Conservation (phyloP, 2,329 filamentous ascomycete genomes). For the Teratosphaeriaceae sp. region DNA sequence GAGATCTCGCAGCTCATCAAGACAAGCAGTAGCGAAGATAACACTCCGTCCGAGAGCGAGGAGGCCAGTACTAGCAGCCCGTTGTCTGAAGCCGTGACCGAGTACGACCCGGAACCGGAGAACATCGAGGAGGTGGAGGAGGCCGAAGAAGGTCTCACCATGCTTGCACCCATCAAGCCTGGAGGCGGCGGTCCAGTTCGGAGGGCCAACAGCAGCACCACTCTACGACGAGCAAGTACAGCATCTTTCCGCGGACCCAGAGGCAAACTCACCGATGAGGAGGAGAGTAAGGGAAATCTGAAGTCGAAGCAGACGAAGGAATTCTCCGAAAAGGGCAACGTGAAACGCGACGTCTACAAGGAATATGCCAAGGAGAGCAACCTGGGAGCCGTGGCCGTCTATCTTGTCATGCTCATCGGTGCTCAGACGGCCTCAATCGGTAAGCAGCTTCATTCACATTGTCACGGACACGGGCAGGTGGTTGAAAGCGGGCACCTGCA, state of each 20-base stretch:
- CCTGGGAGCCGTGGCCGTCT: conserved; percentile 72
- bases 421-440: conserved; percentile 78
- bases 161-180: conserved; percentile 67
- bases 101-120: conserved; percentile 43
- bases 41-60: conserved; percentile 15
- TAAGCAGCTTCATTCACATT: conserved; percentile 34
- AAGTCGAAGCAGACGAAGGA: conserved; percentile 85
- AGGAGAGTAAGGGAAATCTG: conserved; percentile 47
- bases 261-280: conserved; percentile 79
- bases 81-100: conserved; percentile 30
- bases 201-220: conserved; percentile 59
- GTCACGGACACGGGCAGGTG: no score
- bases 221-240: conserved; percentile 81
- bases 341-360: conserved; percentile 91
- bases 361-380: conserved; percentile 97
- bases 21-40: conserved; percentile 55
- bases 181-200: conserved; percentile 47
- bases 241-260: conserved; percentile 82
- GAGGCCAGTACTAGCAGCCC: conserved; percentile 13
- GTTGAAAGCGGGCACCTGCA: conserved; percentile 4
- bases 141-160: conserved; percentile 64
- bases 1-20: conserved; percentile 79
- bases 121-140: conserved; percentile 47
- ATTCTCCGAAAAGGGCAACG: conserved; percentile 87
- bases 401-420: conserved; percentile 67